Conservation (phyloP, 345 rosid genomes). For the Euphorbia peplus region DNA sequence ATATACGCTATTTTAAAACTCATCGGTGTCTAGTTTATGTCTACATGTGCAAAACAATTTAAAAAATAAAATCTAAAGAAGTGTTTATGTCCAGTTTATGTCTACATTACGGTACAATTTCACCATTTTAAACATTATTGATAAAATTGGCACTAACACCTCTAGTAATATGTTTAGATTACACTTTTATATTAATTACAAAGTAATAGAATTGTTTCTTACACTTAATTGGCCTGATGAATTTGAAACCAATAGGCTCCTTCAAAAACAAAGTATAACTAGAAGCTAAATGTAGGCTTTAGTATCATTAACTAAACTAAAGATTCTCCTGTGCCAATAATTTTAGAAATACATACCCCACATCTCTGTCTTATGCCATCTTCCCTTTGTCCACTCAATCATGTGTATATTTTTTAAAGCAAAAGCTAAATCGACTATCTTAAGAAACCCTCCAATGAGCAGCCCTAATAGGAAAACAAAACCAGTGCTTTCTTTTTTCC, state of each 20-base stretch:
- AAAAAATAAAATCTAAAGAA: no score
- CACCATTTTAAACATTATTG: no score
- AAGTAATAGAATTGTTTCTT: no score
- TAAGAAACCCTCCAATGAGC: constrained; percentile 18
- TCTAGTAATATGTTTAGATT: no score
- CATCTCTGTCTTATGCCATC: constrained; percentile 5
- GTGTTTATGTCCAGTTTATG: no score
- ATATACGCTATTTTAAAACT: no score
- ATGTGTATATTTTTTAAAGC: constrained; percentile 18
- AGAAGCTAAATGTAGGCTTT: not conserved
- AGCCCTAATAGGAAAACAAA: constrained; percentile 11
- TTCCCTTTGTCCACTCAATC: constrained; percentile 20
- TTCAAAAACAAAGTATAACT: not conserved
- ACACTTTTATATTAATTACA: no score
- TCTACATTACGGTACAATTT: no score
- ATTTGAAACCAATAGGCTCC: not conserved
- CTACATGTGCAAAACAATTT: no score
- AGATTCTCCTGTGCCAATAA: not conserved
- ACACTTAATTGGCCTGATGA: not conserved
- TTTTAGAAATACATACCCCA: constrained; percentile 12
- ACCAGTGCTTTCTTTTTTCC: constrained; percentile 13
- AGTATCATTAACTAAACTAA: not conserved
- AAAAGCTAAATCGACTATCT: constrained; percentile 24
- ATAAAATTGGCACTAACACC: no score
- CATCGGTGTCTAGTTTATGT: no score